Conservation (phyloP, 208 protist genomes). For the Acanthamoeba polyphaga region DNA sequence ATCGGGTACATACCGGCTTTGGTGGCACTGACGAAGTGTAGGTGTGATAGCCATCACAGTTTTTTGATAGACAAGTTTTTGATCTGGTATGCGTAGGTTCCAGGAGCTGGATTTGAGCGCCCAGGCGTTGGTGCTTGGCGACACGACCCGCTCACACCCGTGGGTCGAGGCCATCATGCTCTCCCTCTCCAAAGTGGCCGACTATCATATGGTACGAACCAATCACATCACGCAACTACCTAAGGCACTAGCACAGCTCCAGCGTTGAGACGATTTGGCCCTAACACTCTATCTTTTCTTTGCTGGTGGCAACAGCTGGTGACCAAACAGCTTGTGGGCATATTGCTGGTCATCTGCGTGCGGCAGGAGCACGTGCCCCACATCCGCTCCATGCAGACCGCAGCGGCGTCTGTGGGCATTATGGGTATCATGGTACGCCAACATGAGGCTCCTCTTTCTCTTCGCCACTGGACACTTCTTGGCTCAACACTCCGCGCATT, state of each 20-base stretch:
- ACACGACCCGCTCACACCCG: slow-evolving; percentile 73
- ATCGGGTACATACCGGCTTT: slow-evolving; percentile 79
- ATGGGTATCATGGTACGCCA: slow-evolving; percentile 89
- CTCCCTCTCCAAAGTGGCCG: slow-evolving; percentile 72
- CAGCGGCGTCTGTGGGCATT: slow-evolving; percentile 81
- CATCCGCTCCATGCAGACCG: slow-evolving; percentile 76
- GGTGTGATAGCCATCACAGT: background rate
- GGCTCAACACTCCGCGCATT: background rate
- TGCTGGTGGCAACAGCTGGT: slow-evolving; percentile 70
- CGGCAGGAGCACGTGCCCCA: slow-evolving; percentile 70
- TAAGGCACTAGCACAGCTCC: background rate
- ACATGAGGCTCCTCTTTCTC: slow-evolving; percentile 61
- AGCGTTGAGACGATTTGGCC: background rate
- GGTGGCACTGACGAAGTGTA: background rate
- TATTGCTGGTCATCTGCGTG: slow-evolving; percentile 85
- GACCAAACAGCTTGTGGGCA: slow-evolving; percentile 84
- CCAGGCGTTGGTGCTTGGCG: slow-evolving; percentile 81
- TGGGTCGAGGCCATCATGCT: slow-evolving; percentile 82
- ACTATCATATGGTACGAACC: slow-evolving; percentile 76
- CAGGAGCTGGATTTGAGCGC: slow-evolving; percentile 88
- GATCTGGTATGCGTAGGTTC: slow-evolving; percentile 59
- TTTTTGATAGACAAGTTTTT: background rate
- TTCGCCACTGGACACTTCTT: background rate
- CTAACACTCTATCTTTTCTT: background rate
- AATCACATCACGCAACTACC: background rate